Evolutionary conservation across 1,284 basidiomycete species (phyloP), one percentile per base, ranked within the genome.

Genomic region (Volvariella surrecta): DNA sequence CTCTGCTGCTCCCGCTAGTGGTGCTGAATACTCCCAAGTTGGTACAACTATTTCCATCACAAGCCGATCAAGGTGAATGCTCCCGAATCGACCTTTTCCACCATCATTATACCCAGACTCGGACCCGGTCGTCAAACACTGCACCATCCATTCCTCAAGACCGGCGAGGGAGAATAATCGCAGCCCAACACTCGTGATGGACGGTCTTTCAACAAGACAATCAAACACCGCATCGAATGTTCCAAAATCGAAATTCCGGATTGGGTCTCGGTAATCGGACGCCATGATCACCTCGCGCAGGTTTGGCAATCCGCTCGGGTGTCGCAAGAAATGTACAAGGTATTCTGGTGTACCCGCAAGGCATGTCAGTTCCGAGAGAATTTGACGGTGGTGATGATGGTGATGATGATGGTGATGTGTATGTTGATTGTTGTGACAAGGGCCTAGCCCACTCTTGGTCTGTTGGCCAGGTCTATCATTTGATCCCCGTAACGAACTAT

Each of bases 341-440:
- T 50, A 48, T 39, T 50, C 46, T 6, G 46, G 47, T 17, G 46
- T 40, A 9, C 44, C 48, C n/a, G 43, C 41, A n/a, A 52, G 46
- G n/a, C 41, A 31, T 10, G 18, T 41, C 17, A 51, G 32, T 28
- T 44, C 41, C 13, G 50, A 48, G 13, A 48, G 45, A 13, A 51
- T 17, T 22, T 39, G 31, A 2, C 44, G 47, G 4, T 43, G 45
- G 20, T 22, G 32, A 4, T 39, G 34, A 13, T 38, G 32, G 16
- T 47, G 44, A 31, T 22, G 15, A 51, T 50, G 42, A 46, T 44
- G 20, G 6, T 21, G n/a, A 37, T 43, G 18, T 32, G 34, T 2
- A 44, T 41, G 3, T 49, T 42, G 37, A 47, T 46, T 4, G 48
- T 44, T 2, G 37, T 47, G 24, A 11, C 11, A 11, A 11, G 6